phyloP scores from a whole-genome alignment of 73 alveolate species.

The Paramecium bursaria region DNA sequence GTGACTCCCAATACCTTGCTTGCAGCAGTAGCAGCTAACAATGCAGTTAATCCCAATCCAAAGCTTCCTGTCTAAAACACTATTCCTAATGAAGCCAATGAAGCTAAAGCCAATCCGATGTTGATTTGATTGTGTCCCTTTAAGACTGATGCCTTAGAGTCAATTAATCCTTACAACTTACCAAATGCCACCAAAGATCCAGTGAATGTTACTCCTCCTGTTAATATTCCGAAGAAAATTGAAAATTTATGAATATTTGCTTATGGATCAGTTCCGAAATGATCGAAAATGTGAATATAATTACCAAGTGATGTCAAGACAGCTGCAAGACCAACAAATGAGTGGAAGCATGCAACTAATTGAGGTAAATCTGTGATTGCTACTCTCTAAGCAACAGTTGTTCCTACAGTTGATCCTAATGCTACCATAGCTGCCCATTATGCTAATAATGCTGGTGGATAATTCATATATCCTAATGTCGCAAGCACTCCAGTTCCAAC shows the following conservation, averaged over 20 bases:
- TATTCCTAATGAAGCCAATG: slow-evolving; percentile 8
- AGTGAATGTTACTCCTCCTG: slow-evolving; percentile 78
- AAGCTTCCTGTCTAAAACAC: slow-evolving; percentile 1
- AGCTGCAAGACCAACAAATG: slow-evolving; percentile 83
- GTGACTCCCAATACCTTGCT: slow-evolving; percentile 74
- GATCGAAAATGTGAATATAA: slow-evolving; percentile 62
- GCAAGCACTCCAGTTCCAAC: slow-evolving; percentile 67
- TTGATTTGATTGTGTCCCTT: slow-evolving; percentile 42
- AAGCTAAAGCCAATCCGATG: slow-evolving; percentile 26
- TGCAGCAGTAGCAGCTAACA: slow-evolving; percentile 73
- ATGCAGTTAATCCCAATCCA: slow-evolving; percentile 71
- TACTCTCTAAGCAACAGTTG: slow-evolving; percentile 40
- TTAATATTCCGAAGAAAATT: slow-evolving; percentile 66
- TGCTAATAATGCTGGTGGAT: slow-evolving; percentile 26
- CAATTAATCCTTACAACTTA: slow-evolving; percentile 67
- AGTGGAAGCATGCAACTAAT: slow-evolving; percentile 80
- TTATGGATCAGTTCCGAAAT: slow-evolving; percentile 55
- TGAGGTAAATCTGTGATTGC: slow-evolving; percentile 59
- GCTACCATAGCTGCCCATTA: slow-evolving; percentile 64
- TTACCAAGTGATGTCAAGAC: slow-evolving; percentile 74
- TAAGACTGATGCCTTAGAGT: slow-evolving; percentile 47
- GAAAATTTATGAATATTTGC: slow-evolving; percentile 41
- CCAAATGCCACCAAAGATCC: slow-evolving; percentile 81
- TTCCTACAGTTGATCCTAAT: slow-evolving; percentile 51
- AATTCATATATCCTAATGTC: slow-evolving; percentile 45